Conservation (phyloP, 345 rosid genomes). For the Mercurialis annua region DNA sequence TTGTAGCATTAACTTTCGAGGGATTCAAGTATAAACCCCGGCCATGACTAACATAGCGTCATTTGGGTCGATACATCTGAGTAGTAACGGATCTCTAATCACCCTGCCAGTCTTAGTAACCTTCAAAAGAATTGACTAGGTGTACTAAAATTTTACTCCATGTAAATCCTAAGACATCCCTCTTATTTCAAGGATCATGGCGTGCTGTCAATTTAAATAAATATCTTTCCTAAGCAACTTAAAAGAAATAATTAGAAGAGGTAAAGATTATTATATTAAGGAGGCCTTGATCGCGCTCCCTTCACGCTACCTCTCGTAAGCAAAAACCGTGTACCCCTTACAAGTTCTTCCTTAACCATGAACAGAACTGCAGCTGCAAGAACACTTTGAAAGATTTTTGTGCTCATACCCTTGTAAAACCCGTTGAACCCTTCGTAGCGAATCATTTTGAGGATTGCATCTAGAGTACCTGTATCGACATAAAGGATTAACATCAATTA, state of each 20-base stretch:
- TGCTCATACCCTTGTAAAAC: slow-evolving; percentile 96
- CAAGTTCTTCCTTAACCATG: slow-evolving; percentile 96
- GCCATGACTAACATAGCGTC: too few species aligned
- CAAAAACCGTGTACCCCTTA: slow-evolving; percentile 52
- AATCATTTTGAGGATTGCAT: slow-evolving; percentile 87
- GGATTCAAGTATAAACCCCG: not conserved
- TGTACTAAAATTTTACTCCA: not conserved
- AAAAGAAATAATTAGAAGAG: not conserved
- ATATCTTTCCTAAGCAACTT: not conserved
- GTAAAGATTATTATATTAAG: slow-evolving; percentile 17
- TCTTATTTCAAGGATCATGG: slow-evolving; percentile 6
- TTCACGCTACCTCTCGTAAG: slow-evolving; percentile 35
- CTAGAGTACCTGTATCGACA: slow-evolving; percentile 55
- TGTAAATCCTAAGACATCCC: not conserved
- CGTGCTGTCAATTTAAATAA: not conserved
- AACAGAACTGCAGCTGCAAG: slow-evolving; percentile 87
- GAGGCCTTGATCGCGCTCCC: slow-evolving; percentile 33
- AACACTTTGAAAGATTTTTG: slow-evolving; percentile 85
- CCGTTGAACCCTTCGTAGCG: slow-evolving; percentile 74
- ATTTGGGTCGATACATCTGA: too few species aligned
- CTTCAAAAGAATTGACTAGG: not conserved
- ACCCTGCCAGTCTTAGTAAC: not conserved
- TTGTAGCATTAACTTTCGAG: not conserved
- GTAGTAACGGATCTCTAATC: not conserved
- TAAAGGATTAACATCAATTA: not conserved